Evolutionary conservation across 1,284 basidiomycete genomes (phyloP).

Genomic region (Puccinia sorghi): DNA sequence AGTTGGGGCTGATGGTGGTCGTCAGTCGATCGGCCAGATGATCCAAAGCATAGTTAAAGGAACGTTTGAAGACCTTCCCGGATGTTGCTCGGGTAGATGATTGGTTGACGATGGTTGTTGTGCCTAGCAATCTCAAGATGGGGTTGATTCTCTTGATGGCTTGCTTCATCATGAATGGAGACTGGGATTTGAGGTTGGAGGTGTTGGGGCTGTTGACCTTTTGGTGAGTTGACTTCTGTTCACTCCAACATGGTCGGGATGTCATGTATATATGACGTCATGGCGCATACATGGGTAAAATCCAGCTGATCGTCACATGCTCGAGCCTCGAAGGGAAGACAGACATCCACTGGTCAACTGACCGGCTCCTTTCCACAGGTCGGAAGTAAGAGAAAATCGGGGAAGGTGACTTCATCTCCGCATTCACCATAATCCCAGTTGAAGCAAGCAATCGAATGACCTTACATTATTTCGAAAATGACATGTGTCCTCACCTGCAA

Average conservation of each 20-base stretch:
- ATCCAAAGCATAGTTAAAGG: conserved; percentile 21
- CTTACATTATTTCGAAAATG: too few relatives aligned
- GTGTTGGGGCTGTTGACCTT: neutral
- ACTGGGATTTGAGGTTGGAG: neutral
- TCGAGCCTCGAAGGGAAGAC: neutral
- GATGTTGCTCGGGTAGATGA: neutral
- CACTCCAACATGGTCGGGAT: neutral
- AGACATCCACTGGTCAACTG: neutral
- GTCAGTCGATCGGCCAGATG: conserved; percentile 16
- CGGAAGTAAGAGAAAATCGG: too few relatives aligned
- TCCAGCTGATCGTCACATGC: neutral
- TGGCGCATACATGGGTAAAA: neutral
- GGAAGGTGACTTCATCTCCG: too few relatives aligned
- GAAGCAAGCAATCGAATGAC: too few relatives aligned
- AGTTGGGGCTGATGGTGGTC: conserved; percentile 16
- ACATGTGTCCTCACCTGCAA: too few relatives aligned
- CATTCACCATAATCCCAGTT: too few relatives aligned
- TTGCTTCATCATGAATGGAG: neutral
- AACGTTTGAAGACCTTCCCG: conserved; percentile 4
- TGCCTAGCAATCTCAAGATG: neutral
- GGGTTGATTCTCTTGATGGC: neutral
- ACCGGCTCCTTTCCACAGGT: neutral
- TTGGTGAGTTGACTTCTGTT: neutral
- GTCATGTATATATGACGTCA: conserved; percentile 9
- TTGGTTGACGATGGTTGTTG: neutral